A percentile compares a stretch with the other conserved stretches of the same genome.
These are phyloP conservation scores for Salix suchowensis DNA, from an alignment of 345 rosid species.

Conservation along the genomic window DNA sequence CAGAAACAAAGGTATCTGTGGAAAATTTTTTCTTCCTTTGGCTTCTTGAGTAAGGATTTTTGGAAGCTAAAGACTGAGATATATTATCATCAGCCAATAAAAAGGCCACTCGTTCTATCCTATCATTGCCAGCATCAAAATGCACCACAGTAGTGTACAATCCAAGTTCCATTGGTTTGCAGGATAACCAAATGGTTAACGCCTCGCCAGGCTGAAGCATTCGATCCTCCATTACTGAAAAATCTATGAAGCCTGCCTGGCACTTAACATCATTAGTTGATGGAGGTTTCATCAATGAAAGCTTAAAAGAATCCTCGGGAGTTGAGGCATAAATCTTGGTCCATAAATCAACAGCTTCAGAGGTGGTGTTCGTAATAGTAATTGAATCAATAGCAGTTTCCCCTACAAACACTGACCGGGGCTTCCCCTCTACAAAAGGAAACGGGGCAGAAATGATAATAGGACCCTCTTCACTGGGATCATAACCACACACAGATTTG, in stretches of 20 bases:
- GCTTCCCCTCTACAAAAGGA: constrained; percentile 54
- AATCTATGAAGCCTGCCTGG: constrained; percentile 39
- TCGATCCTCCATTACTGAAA: constrained; percentile 62
- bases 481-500: constrained; percentile 40
- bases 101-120: constrained; percentile 57
- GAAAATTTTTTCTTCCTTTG: constrained; percentile 47
- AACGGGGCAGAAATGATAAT: constrained; percentile 65
- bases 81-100: constrained; percentile 77
- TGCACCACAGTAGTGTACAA: constrained; percentile 59
- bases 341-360: constrained; percentile 25
- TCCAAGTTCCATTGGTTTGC: constrained; percentile 66
- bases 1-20: constrained; percentile 21
- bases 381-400: constrained; percentile 51
- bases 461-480: constrained; percentile 52
- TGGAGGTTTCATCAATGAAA: constrained; percentile 71
- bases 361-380: constrained; percentile 16
- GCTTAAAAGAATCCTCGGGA: constrained; percentile 37
- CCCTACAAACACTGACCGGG: constrained; percentile 52
- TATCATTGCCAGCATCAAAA: constrained; percentile 48
- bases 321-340: constrained; percentile 21
- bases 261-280: constrained; percentile 20
- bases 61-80: constrained; percentile 54
- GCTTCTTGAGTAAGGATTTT: constrained; percentile 50
- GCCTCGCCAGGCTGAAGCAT: constrained; percentile 64
- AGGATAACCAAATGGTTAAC: constrained; percentile 68